phyloP scores from a whole-genome alignment of 148 eudicot species.

The Diospyros lotus region DNA sequence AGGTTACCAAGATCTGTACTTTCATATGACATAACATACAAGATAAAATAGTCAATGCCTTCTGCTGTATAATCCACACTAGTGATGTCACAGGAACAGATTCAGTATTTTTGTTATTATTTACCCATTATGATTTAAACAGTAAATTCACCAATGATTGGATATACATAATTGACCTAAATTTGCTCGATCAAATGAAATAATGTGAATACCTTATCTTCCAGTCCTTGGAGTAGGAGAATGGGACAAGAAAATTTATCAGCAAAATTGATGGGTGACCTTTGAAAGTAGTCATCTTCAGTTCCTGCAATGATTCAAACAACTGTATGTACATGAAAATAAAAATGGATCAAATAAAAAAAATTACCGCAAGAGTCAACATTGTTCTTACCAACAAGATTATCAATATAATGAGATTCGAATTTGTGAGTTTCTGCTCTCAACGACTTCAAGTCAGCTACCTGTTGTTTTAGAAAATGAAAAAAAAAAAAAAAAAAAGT shows the following conservation, averaged over 20 bases:
- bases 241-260: conserved; percentile 86
- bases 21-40: no score
- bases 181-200: not conserved
- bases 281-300: conserved; percentile 60
- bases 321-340: not conserved
- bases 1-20: no score
- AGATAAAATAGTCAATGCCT: no score
- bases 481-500: not conserved
- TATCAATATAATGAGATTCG: conserved; percentile 75
- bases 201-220: conserved; percentile 56
- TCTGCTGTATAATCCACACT: no score
- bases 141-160: not conserved
- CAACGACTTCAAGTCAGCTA: conserved; percentile 60
- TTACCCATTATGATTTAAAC: not conserved
- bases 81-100: no score
- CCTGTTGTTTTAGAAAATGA: conserved; percentile 6
- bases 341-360: not conserved
- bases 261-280: conserved; percentile 81
- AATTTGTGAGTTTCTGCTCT: conserved; percentile 83
- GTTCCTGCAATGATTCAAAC: conserved; percentile 42
- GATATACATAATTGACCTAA: not conserved
- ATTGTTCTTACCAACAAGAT: conserved; percentile 62
- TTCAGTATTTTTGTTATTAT: no score
- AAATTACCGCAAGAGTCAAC: not conserved
- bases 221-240: conserved; percentile 85